Conservation (phyloP, 1,284 basidiomycete genomes). For the Cerrena zonata region DNA sequence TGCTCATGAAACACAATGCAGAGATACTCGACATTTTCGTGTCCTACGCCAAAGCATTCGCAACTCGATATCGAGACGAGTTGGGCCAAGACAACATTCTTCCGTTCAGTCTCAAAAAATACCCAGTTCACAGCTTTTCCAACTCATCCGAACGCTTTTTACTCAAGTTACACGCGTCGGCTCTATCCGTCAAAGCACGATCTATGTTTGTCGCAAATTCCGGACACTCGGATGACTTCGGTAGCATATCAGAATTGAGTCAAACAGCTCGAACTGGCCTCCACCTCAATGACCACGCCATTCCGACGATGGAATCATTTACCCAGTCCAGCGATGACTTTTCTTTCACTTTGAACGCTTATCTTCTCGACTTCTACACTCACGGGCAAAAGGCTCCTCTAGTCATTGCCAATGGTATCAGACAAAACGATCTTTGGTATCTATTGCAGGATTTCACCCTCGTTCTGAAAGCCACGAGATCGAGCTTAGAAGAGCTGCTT, state of each 20-base stretch:
- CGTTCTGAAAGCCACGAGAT: constrained; percentile 41
- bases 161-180: constrained; percentile 32
- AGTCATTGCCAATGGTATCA: constrained; percentile 48
- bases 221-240: constrained; percentile 52
- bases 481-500: constrained; percentile 37
- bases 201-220: constrained; percentile 61
- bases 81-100: constrained; percentile 39
- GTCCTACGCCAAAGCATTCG: constrained; percentile 48
- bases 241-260: constrained; percentile 44
- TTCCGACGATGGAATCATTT: constrained; percentile 49
- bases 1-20: constrained; percentile 44
- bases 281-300: constrained; percentile 49
- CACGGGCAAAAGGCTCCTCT: constrained; percentile 54
- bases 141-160: constrained; percentile 22
- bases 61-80: constrained; percentile 29
- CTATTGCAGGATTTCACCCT: constrained; percentile 51
- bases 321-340: constrained; percentile 21
- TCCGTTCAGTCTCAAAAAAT: constrained; percentile 39
- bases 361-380: constrained; percentile 59
- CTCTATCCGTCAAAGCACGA: constrained; percentile 36
- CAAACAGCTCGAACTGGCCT: constrained; percentile 48
- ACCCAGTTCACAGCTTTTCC: neutral
- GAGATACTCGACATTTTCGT: constrained; percentile 49
- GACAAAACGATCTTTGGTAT: constrained; percentile 59
- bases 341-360: constrained; percentile 50